Conservation (phyloP, 805 yeast genomes). For the Sugiyamaella smithiae region DNA sequence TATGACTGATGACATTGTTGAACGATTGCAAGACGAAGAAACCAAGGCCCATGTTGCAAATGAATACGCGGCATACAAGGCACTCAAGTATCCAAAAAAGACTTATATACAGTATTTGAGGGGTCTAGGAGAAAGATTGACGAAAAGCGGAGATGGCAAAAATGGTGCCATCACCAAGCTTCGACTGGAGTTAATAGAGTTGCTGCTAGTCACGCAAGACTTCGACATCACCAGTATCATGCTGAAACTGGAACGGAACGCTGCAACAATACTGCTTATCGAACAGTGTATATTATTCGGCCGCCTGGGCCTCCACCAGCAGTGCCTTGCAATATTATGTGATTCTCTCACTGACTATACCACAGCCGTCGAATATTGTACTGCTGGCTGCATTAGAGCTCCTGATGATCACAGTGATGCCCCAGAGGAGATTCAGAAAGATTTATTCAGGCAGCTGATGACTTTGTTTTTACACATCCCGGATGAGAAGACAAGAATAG, state of each 20-base stretch:
- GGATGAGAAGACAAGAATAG: conserved; percentile 23
- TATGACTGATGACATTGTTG: conserved; percentile 34
- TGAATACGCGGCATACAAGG: conserved; percentile 23
- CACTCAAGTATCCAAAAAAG: conserved; percentile 35
- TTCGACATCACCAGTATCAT: conserved; percentile 26
- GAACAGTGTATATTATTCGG: conserved; percentile 36
- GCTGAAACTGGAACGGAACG: conserved; percentile 28
- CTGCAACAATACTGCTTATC: conserved; percentile 25
- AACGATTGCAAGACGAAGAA: conserved; percentile 20
- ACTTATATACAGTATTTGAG: conserved; percentile 28
- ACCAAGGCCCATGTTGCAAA: conserved; percentile 22
- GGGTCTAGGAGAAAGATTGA: conserved; percentile 6
- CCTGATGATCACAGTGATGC: conserved; percentile 6
- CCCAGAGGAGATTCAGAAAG: conserved; percentile 22
- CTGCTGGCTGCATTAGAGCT: conserved; percentile 24
- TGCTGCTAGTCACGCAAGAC: conserved; percentile 24
- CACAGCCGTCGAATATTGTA: conserved; percentile 34
- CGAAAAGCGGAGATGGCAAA: conserved; percentile 13
- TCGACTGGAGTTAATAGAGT: conserved; percentile 28
- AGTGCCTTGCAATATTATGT: conserved; percentile 33
- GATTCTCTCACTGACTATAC: conserved; percentile 34
- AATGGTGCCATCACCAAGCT: conserved; percentile 17
- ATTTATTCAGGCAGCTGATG: conserved; percentile 29
- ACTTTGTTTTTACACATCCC: conserved; percentile 26
- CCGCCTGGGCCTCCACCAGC: conserved; percentile 33